These are phyloP conservation scores for Echites panduratus DNA, from an alignment of 257 asterid species.

Conservation along the genomic window DNA sequence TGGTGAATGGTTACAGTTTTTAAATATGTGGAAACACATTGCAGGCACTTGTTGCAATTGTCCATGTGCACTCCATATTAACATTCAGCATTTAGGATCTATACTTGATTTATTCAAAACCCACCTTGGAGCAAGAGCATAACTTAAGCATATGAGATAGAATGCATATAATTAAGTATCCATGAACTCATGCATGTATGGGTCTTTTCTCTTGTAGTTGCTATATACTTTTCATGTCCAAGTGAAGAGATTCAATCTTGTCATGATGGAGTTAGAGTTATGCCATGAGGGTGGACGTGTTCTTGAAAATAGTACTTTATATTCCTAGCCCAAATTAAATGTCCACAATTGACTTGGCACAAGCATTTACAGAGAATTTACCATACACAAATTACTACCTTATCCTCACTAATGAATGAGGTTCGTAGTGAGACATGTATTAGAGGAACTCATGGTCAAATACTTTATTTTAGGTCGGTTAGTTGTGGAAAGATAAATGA, in stretches of 20 bases:
- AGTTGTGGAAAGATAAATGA: neutral
- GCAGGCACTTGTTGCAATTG: slow-evolving; percentile 14
- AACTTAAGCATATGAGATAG: neutral
- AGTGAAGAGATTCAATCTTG: neutral
- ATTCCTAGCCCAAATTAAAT: neutral
- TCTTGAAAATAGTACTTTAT: neutral
- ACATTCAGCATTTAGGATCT: slow-evolving; percentile 1
- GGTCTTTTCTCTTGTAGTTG: neutral
- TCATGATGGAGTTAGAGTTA: neutral
- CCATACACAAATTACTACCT: neutral
- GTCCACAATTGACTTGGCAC: neutral
- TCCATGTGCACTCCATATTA: slow-evolving; percentile 8
- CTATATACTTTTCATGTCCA: neutral
- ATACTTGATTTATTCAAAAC: slow-evolving; percentile 1
- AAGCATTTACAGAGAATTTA: too few relatives aligned
- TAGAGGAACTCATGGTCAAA: neutral
- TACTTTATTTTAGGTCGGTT: neutral
- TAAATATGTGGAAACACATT: slow-evolving; percentile 8
- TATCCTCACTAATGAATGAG: neutral
- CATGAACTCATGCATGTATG: neutral
- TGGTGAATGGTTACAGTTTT: slow-evolving; percentile 9
- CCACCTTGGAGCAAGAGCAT: neutral
- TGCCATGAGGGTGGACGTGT: neutral
- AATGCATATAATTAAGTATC: neutral
- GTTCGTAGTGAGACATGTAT: neutral